Base-by-base conservation (phyloP, 2,329 filamentous ascomycete genomes). In the Apiospora koreana region DNA sequence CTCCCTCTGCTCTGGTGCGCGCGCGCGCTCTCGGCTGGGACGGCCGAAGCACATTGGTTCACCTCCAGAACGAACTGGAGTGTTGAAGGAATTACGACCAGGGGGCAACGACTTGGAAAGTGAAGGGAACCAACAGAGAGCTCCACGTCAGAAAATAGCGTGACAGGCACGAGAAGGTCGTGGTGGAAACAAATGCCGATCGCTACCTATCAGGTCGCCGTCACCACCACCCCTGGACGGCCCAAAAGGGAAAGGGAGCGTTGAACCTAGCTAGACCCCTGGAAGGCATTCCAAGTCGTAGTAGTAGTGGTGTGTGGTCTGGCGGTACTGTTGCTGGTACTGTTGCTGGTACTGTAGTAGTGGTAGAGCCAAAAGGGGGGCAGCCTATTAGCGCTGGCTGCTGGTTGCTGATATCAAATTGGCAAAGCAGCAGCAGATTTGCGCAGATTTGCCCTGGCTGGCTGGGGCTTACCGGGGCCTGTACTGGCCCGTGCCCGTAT, bases 91-190 rank as follows among this genome's bases (percentile, higher is more conserved):
- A 46, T 0, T 46, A n/a, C 14, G 45, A 46, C 45, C n/a, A 31
- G 48, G 48, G 48, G 25, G 21, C 23, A n/a, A n/a, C n/a, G n/a
- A n/a, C n/a, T n/a, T n/a, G n/a, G n/a, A n/a, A n/a, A n/a, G n/a
- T n/a, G 28, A 35, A 38, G 16, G 31, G 31, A 62, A 62, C 54
- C 28, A 23, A 62, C 54, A 38, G 35, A n/a, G 28, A 62, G 31
- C 31, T 62, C 54, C 54, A 62, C 54, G 54, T 62, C 54, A 62
- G 54, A 62, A 62, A 62, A 62, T 62, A 62, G 54, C 54, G 54
- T 62, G 54, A 38, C 54, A 62, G 54, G 31, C 28, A 62, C 54
- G 38, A 18, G 31, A n/a, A 62, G 28, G 31, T 38, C 54, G 31
- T n/a, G 54, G 54, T 62, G 54, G 54, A n/a, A 38, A 38, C 50